phyloP scores from a whole-genome alignment of 305 asterid species.

The Nicotiana rustica region DNA sequence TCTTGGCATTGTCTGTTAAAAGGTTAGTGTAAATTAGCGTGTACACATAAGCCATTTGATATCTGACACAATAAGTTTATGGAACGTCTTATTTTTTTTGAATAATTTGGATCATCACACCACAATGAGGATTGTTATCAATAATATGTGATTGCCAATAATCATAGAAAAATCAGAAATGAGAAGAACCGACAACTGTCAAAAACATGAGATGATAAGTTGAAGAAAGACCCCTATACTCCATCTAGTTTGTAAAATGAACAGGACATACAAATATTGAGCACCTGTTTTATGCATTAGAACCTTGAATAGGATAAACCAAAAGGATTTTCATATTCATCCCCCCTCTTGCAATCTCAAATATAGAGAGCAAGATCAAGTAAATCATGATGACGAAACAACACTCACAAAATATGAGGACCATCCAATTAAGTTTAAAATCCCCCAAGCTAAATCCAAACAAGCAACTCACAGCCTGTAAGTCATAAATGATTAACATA shows the following conservation, averaged over 20 bases:
- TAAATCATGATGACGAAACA: too few relatives aligned
- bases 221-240: neutral
- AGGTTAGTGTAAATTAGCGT: constrained; percentile 11
- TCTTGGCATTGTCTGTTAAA: neutral
- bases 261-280: neutral
- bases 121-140: constrained; percentile 12
- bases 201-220: neutral
- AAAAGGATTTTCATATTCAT: neutral
- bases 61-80: neutral
- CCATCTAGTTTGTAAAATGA: neutral
- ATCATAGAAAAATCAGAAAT: too few relatives aligned
- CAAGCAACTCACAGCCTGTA: too few relatives aligned
- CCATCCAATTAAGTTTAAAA: too few relatives aligned
- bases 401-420: too few relatives aligned
- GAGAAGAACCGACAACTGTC: neutral
- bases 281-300: neutral
- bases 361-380: too few relatives aligned
- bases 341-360: neutral
- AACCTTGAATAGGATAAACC: neutral
- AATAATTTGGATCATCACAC: neutral
- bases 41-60: neutral
- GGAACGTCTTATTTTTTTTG: neutral
- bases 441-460: too few relatives aligned
- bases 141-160: too few relatives aligned
- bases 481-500: too few relatives aligned